Base-by-base conservation (phyloP, 768 basidiomycete genomes). In the Inosperma sp. region DNA sequence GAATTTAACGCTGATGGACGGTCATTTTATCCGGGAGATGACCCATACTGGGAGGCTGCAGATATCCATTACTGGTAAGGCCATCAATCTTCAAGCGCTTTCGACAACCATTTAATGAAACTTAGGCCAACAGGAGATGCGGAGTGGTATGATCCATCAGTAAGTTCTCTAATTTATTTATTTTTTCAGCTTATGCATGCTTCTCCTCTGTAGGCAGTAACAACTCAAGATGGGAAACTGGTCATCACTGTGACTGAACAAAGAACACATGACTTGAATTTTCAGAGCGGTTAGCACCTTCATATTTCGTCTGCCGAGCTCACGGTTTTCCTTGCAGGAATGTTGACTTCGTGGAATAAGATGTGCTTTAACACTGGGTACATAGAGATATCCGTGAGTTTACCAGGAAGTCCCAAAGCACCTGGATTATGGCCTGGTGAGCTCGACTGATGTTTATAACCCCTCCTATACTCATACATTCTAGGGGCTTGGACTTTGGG, bases 361-460 rank as follows among this genome's bases (percentile, higher is more conserved):
- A 68, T 96, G 48, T 98, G 94, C 70, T 96, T 93, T 69, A 94
- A 84, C 13, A 92, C 91, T 0, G 93, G 91, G 2, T 93, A 93
- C 62, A 72, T 97, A 50, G 96, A 96, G 68, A 81, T 86, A 3
- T 79, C 75, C n/a, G 59, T 91, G 16, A 88, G 86, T 62, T 64
- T 91, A 57, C 88, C 90, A 14, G 90, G 88, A 5, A 66, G 71
- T 9, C 70, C 77, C 1, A 56, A 61, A 33, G 73, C 76, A 13
- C 79, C 85, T 9, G 93, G 93, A 5, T 74, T 89, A 53, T 96
- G 93, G 94, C 93, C 95, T 48, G 93, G 84, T 76, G 66, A 33
- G 75, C 47, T 21, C 48, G 16, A 43, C 17, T 41, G 13, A 10
- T n/a, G 6, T 35, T 35, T 35, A 16, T 10, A 19, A 17, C n/a